These are phyloP conservation scores for Orychophragmus violaceus DNA, from an alignment of 345 rosid species.

Conservation along the genomic window DNA sequence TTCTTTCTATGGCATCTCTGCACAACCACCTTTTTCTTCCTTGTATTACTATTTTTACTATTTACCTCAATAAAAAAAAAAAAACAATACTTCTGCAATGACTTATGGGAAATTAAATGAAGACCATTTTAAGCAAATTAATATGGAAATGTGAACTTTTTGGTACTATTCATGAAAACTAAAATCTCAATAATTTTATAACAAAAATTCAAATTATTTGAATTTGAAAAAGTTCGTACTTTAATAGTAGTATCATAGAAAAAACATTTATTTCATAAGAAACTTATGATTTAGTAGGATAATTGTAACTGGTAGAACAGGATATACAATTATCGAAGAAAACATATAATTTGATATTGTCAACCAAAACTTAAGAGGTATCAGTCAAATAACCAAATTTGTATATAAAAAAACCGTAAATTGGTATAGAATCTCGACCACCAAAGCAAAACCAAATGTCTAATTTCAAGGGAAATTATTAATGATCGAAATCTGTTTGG, in stretches of 20 bases:
- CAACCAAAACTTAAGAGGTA: no score
- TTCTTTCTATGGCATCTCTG: conserved; percentile 26
- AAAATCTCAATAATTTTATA: not conserved
- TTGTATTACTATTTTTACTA: not conserved
- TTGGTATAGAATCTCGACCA: no score
- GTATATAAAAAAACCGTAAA: no score
- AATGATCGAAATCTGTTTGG: no score
- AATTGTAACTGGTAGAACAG: not conserved
- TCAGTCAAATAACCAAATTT: no score
- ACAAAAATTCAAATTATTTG: not conserved
- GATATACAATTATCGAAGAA: no score
- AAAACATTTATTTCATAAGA: no score
- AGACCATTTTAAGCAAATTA: not conserved
- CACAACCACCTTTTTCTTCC: conserved; percentile 10
- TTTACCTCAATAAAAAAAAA: not conserved
- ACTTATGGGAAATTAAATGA: not conserved
- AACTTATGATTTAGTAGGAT: no score
- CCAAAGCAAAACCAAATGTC: no score
- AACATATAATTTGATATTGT: no score
- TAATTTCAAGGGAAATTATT: no score
- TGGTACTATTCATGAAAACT: not conserved
- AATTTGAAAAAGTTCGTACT: not conserved
- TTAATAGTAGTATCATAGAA: no score
- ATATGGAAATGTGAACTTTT: not conserved
- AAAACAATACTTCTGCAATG: not conserved